Base-by-base conservation (phyloP, 140 eudicot genomes). In the Cichorium intybus region DNA sequence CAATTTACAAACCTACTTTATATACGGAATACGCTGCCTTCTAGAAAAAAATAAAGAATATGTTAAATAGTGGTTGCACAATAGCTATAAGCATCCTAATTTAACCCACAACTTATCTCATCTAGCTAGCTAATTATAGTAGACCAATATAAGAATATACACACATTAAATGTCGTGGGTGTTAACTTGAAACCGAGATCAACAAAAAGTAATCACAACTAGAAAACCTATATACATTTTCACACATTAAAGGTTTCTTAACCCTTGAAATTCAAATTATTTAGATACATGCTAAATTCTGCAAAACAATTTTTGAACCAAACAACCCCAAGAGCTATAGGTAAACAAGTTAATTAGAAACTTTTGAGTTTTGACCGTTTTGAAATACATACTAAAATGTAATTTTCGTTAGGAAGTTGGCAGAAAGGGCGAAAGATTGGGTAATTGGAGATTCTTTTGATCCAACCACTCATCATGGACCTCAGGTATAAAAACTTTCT, bases 371-470 rank as follows among this genome's bases (percentile, higher is more conserved):
- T 35, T 35, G 15, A 10, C 43, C 43, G 43, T 35, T 35, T 0
- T 8, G 10, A 35, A 35, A 10, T 10, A 1, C 43, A 35, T 35
- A 35, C 10, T 35, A 35, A 35, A 0, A 35, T 35, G 43, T 35
- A 8, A 8, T 35, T 35, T 67, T 85, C 21, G 60, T 77, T 15
- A 66, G 53, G 56, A 56, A 58, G 39, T 47, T 81, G 65, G 43
- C 52, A 37, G 87, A 72, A 37, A 64, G 24, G 61, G 77, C 68
- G 31, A 78, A 78, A 26, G 23, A 63, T 10, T 81, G 93, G 85
- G 77, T 64, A n/a, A 82, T 76, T 56, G 93, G 93, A 3, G 93
- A 85, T 43, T 88, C 88, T 10, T 85, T 85, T 70, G 81, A 85
- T 65, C 81, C 79, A 17, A 37, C 63, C 21, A 69, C 64, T 62